phyloP scores from a whole-genome alignment of 2,329 filamentous ascomycete species.

The Alternaria arbusti region DNA sequence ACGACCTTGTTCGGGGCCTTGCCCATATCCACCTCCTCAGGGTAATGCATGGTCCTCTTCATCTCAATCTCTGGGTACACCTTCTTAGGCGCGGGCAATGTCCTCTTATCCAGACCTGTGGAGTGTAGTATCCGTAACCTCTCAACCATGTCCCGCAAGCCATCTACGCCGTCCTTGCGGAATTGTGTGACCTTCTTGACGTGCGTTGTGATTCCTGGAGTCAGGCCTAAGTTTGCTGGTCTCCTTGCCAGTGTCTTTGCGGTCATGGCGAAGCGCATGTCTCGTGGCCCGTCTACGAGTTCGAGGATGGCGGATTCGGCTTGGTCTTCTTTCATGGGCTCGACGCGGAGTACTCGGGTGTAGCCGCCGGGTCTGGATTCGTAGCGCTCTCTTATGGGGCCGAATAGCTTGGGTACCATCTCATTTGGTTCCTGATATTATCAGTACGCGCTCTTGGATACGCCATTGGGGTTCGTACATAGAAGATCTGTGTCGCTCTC shows the following conservation, averaged over 20 bases:
- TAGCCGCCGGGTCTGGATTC: constrained; percentile 82
- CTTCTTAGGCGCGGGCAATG: constrained; percentile 36
- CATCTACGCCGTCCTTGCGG: constrained; percentile 69
- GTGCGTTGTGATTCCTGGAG: constrained; percentile 77
- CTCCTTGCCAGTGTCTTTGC: constrained; percentile 78
- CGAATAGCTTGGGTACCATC: constrained; percentile 86
- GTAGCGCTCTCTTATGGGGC: constrained; percentile 81
- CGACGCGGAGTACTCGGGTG: constrained; percentile 90
- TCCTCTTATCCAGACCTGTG: constrained; percentile 33
- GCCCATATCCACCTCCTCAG: constrained; percentile 31
- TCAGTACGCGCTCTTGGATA: constrained; percentile 20
- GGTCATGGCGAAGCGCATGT: constrained; percentile 94
- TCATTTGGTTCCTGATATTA: constrained; percentile 66
- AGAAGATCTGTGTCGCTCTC: constrained; percentile 82
- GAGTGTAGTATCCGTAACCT: constrained; percentile 40
- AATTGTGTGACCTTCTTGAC: constrained; percentile 82
- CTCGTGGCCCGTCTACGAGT: constrained; percentile 90
- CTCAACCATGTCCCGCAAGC: constrained; percentile 68
- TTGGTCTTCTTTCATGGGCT: constrained; percentile 87
- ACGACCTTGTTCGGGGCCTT: constrained; percentile 29
- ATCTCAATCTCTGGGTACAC: constrained; percentile 40
- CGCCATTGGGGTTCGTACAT: constrained; percentile 64
- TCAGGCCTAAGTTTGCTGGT: constrained; percentile 62
- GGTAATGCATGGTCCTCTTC: constrained; percentile 38
- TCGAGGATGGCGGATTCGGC: constrained; percentile 90